phyloP scores from a whole-genome alignment of 371 early-diverging fungal species.

The Fennellomyces sp. region DNA sequence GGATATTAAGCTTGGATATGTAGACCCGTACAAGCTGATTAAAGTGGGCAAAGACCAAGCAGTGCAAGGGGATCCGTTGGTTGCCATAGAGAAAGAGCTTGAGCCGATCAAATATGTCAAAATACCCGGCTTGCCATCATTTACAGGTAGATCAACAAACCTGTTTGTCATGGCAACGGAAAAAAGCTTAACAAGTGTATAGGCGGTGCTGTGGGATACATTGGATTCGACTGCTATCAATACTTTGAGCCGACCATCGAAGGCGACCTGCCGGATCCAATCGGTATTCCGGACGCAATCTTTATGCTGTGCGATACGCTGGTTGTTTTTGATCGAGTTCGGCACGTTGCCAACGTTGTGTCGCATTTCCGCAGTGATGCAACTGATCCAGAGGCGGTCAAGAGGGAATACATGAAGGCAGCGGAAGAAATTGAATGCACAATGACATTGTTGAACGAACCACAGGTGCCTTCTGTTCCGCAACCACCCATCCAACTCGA shows the following conservation, averaged over 20 bases:
- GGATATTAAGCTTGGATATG: too few species aligned
- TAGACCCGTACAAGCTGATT: constrained; percentile 88
- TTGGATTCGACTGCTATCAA: constrained; percentile 94
- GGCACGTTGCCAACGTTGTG: constrained; percentile 87
- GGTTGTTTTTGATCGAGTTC: constrained; percentile 93
- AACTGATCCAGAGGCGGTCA: constrained; percentile 54
- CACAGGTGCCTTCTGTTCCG: constrained; percentile 56
- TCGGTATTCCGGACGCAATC: constrained; percentile 91
- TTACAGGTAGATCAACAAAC: constrained; percentile 69
- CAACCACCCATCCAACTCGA: constrained; percentile 71
- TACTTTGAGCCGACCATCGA: constrained; percentile 93
- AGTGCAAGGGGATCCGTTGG: constrained; percentile 86
- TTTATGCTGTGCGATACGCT: constrained; percentile 94
- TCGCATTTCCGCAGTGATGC: constrained; percentile 83
- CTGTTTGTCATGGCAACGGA: neutral
- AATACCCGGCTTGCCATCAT: constrained; percentile 83
- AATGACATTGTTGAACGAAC: constrained; percentile 60
- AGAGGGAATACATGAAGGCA: constrained; percentile 67
- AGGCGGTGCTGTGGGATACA: constrained; percentile 97
- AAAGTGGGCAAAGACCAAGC: constrained; percentile 73
- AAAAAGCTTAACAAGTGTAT: neutral
- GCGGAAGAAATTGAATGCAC: constrained; percentile 66
- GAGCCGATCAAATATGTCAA: constrained; percentile 72
- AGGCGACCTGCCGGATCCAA: constrained; percentile 77
- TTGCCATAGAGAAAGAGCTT: constrained; percentile 84